Conservation (phyloP, 225 moss, liverwort and hornwort species). For the Physcomitrium patens region DNA sequence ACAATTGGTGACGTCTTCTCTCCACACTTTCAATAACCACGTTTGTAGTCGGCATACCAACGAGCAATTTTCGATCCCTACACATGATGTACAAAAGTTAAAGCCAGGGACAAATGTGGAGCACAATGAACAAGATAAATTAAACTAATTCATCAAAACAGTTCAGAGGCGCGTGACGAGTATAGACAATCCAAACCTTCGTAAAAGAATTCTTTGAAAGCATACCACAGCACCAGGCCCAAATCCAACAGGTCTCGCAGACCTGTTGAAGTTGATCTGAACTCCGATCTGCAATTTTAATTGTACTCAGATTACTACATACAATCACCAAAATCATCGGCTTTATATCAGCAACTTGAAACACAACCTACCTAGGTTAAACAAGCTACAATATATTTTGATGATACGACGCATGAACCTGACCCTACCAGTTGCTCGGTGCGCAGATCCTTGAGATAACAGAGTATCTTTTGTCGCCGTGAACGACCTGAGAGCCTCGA, state of each 20-base stretch:
- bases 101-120: background rate
- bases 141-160: background rate
- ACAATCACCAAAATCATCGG: conserved; percentile 17
- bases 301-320: background rate
- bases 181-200: conserved; percentile 36
- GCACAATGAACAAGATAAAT: background rate
- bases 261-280: conserved; percentile 53
- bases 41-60: conserved; percentile 52
- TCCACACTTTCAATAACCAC: conserved; percentile 41
- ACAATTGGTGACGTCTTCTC: conserved; percentile 33
- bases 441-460: conserved; percentile 40
- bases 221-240: conserved; percentile 62
- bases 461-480: conserved; percentile 26
- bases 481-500: conserved; percentile 25
- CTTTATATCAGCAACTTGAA: background rate
- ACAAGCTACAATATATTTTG: background rate
- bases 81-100: conserved; percentile 25
- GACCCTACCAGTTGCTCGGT: conserved; percentile 41
- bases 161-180: background rate
- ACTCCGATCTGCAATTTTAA: conserved; percentile 43
- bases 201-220: conserved; percentile 55
- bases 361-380: background rate
- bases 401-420: background rate
- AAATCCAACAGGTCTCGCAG: conserved; percentile 52
- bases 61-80: conserved; percentile 46